Evolutionary conservation across 306 rosid genomes (phyloP).

Genomic region (Phaseolus lunatus): DNA sequence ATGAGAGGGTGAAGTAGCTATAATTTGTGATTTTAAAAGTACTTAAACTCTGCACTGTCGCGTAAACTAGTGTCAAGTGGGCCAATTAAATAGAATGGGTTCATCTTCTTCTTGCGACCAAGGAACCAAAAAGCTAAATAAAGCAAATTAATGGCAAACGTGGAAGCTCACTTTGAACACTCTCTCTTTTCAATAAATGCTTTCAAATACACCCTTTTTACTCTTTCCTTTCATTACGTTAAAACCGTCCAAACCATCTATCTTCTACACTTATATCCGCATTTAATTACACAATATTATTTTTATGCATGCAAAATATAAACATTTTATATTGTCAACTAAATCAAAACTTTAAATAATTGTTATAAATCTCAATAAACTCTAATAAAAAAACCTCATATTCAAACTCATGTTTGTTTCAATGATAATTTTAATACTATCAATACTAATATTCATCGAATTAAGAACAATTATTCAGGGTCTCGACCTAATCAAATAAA

Average conservation of each 20-base stretch:
- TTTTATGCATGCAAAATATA: neutral
- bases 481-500: too few species aligned
- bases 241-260: neutral
- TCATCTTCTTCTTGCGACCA: constrained; percentile 8
- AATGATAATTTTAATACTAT: neutral
- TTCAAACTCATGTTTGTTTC: neutral
- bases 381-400: neutral
- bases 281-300: neutral
- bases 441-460: neutral
- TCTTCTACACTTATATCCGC: neutral
- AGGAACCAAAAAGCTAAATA: neutral
- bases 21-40: constrained; percentile 17
- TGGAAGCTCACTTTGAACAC: neutral
- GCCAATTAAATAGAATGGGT: constrained; percentile 15
- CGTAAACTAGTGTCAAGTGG: constrained; percentile 30
- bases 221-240: neutral
- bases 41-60: constrained; percentile 4
- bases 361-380: neutral
- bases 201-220: neutral
- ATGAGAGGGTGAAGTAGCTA: constrained; percentile 18
- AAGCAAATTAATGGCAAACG: neutral
- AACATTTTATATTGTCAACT: neutral
- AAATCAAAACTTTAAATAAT: neutral
- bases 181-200: neutral
- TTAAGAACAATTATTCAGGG: too few species aligned